Base-by-base conservation (phyloP, 2,329 filamentous ascomycete species). In the Phyllosticta capitalensis region DNA sequence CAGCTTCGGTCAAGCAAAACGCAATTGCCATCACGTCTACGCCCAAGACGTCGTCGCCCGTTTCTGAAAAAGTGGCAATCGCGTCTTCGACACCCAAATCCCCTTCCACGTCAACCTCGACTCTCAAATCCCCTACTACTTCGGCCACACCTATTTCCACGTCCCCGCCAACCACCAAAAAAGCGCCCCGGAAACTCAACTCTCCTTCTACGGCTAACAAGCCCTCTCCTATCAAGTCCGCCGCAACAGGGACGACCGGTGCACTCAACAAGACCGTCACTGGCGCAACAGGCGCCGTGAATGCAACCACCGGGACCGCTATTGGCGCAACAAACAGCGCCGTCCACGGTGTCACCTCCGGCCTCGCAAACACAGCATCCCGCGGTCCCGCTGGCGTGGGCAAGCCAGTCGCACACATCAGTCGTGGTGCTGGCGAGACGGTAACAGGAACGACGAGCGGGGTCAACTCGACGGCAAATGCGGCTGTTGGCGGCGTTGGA, bases 401-500 rank as follows among this genome's bases (percentile, higher is more conserved):
- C 3, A 69, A 71, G 66, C 69, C 71, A 0, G 70, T 74, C 26
- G 71, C 72, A 55, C 72, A 76, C 57, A 67, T 76, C 1, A 76
- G 73, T 7, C 68, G 71, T 20, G 68, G 67, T 19, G 68, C 75
- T 9, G 76, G 75, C 45, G 75, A 76, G 66, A 77, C 74, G 5
- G 69, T 69, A 3, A 74, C 73, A 0, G 71, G 69, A 0, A 71
- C 73, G 5, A 72, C 72, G 19, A 69, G 71, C 38, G 73, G 74
- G 33, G 60, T 74, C 22, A 74, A 76, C 33, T 74, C 75, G 59
- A 76, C 75, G 4, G 65, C 71, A 6, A 72, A 71, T 0, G 68
- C 68, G 10, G 69, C 74, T 9, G 76, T 75, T 2, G 72, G 71
- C 55, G 75, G 75, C 0, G 59, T 77, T 5, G 74, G 76, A 30